Evolutionary conservation across 192 early-diverging fungal genomes (phyloP), one percentile per base, ranked within the genome.

Genomic region (Podila epicladia): DNA sequence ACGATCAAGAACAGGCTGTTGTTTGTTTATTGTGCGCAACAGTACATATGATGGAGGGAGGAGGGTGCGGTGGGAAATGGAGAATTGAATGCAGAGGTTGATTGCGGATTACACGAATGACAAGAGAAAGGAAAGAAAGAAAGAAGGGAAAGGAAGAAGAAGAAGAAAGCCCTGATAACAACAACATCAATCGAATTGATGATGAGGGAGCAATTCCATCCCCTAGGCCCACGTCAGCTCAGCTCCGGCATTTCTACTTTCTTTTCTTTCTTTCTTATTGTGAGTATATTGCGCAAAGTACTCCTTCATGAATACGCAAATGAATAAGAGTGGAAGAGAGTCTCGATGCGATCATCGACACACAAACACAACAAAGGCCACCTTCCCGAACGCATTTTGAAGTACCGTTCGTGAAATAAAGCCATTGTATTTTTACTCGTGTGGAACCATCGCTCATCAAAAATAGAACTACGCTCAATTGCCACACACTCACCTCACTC

Each of bases 81-180:
- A 58, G 71, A 33, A 65, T 64, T 74, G 60, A 26, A 24, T 45
- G 20, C 60, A 49, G 55, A 20, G 53, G 19, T 24, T 60, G 28
- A 59, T 32, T 28, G 19, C 13, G 15, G 15, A 24, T 31, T 13
- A 50, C 15, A 49, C 35, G 63, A 45, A 38, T 37, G 38, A 17
- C 22, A 7, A 48, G 45, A 65, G 12, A 15, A 26, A 50, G 12
- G 51, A 31, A 41, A 41, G 61, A 28, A 63, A 31, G 48, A 67
- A 55, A 67, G 65, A 50, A 31, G 28, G 24, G 31, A 50, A 65
- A 32, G 55, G 65, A 24, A 53, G 57, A 50, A 28, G 20, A 37
- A 24, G 28, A 50, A 29, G 19, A 32, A 45, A 65, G 3, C 48
- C 29, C 38, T 63, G 64, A 28, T 31, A 17, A 65, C 26, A 29